These are phyloP conservation scores for Trapa incisa DNA, from an alignment of 345 rosid species.

Conservation along the genomic window DNA sequence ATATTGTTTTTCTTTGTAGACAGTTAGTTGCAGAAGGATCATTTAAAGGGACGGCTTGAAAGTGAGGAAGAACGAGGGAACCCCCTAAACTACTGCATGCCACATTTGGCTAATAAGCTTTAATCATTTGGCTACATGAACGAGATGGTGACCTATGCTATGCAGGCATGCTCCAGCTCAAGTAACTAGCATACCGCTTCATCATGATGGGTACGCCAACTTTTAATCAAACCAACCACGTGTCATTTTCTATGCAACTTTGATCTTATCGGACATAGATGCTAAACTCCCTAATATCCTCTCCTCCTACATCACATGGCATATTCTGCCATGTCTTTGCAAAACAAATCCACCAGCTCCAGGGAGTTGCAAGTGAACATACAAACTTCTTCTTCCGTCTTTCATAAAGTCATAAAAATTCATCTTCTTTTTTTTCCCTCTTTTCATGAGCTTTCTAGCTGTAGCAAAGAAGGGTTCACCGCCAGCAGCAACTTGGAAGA, in stretches of 20 bases:
- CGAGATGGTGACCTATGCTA: no score
- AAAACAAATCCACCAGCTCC: no score
- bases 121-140: not conserved
- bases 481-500: constrained; percentile 6
- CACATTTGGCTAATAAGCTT: no score
- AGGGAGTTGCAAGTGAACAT: no score
- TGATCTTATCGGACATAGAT: not conserved
- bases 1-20: not conserved
- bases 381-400: no score
- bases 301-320: not conserved
- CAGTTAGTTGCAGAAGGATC: constrained; percentile 8
- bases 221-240: not conserved
- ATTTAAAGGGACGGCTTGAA: no score
- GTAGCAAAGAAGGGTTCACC: not conserved
- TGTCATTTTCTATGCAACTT: not conserved
- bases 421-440: not conserved
- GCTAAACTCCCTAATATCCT: not conserved
- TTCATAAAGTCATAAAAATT: no score
- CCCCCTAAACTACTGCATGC: no score
- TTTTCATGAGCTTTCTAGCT: not conserved
- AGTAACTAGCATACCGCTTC: not conserved
- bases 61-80: no score
- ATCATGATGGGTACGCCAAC: constrained; percentile 1
- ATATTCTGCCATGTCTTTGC: no score
- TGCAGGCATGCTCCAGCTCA: not conserved